Evolutionary conservation across 148 eudicot genomes (phyloP).

Genomic region (Amaranthus hypochondriacus): DNA sequence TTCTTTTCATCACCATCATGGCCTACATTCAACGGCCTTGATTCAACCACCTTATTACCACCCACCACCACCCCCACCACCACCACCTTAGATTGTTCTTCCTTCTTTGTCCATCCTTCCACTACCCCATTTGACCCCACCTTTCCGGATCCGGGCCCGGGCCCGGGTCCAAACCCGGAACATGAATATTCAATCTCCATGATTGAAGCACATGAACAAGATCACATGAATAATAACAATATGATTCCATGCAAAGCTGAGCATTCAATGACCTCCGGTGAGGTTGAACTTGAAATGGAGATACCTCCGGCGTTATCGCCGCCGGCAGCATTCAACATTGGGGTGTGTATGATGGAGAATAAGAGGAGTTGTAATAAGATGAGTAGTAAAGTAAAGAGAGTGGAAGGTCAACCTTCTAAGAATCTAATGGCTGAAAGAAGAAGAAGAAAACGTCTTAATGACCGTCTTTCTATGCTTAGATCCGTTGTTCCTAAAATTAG

Average conservation of each 20-base stretch:
- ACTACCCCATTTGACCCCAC: slow-evolving; percentile 19
- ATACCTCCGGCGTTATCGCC: not conserved
- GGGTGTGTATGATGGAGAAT: slow-evolving; percentile 33
- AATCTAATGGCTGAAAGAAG: slow-evolving; percentile 79
- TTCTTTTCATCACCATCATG: slow-evolving; percentile 27
- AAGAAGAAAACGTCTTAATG: slow-evolving; percentile 63
- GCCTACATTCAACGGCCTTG: slow-evolving; percentile 24
- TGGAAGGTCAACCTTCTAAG: slow-evolving; percentile 70
- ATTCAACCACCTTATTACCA: slow-evolving; percentile 6
- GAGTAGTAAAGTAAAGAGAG: slow-evolving; percentile 36
- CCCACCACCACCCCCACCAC: not conserved
- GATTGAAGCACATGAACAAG: not conserved
- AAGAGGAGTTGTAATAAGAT: not conserved
- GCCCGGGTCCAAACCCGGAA: not conserved
- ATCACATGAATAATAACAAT: not conserved
- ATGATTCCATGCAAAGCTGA: slow-evolving; percentile 36
- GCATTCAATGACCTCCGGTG: slow-evolving; percentile 8
- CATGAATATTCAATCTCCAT: not conserved
- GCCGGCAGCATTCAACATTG: slow-evolving; percentile 18
- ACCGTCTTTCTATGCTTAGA: slow-evolving; percentile 75
- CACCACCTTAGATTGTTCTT: slow-evolving; percentile 21
- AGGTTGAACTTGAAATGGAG: not conserved
- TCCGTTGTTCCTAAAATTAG: slow-evolving; percentile 85
- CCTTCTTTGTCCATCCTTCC: slow-evolving; percentile 17
- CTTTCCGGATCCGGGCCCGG: slow-evolving; percentile 13